Evolutionary conservation across 2,329 filamentous ascomycete species (phyloP).

Genomic region (Ophiostoma sp.): DNA sequence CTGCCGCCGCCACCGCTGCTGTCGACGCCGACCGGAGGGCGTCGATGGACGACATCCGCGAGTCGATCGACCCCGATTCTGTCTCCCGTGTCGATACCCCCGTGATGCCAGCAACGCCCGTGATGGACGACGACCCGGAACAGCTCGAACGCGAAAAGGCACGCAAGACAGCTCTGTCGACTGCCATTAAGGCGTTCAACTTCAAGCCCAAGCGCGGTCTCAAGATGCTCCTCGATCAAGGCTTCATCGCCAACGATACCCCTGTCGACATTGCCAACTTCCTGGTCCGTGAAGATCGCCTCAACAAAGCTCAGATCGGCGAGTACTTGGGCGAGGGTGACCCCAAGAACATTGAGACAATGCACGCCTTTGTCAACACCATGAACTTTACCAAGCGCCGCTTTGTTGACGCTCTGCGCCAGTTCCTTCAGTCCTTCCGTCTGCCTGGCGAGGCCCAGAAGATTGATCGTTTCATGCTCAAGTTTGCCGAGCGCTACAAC

Average conservation of each 20-base stretch:
- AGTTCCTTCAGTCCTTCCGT: slow-evolving; percentile 91
- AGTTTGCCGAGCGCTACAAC: slow-evolving; percentile 95
- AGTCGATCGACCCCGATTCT: slow-evolving; percentile 71
- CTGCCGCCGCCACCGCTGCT: slow-evolving; percentile 30
- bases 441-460: slow-evolving; percentile 95
- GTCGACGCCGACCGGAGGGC: slow-evolving; percentile 48
- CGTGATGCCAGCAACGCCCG: slow-evolving; percentile 57
- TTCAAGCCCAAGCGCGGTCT: slow-evolving; percentile 95
- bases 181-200: slow-evolving; percentile 88
- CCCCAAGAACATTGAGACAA: slow-evolving; percentile 86
- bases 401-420: slow-evolving; percentile 85
- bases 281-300: slow-evolving; percentile 69
- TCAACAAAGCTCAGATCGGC: slow-evolving; percentile 89
- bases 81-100: slow-evolving; percentile 58
- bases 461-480: slow-evolving; percentile 98
- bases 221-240: slow-evolving; percentile 74
- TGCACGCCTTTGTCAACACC: slow-evolving; percentile 93
- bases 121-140: slow-evolving; percentile 75
- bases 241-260: slow-evolving; percentile 75
- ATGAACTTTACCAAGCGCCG: slow-evolving; percentile 92
- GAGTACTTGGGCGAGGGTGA: slow-evolving; percentile 95
- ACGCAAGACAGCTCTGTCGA: slow-evolving; percentile 83
- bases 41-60: slow-evolving; percentile 53
- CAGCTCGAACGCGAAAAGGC: slow-evolving; percentile 94
- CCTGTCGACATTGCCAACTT: slow-evolving; percentile 82